These are phyloP conservation scores for Cutaneotrichosporon sp. DNA, from an alignment of 1,284 basidiomycete genomes.

Conservation along the genomic window DNA sequence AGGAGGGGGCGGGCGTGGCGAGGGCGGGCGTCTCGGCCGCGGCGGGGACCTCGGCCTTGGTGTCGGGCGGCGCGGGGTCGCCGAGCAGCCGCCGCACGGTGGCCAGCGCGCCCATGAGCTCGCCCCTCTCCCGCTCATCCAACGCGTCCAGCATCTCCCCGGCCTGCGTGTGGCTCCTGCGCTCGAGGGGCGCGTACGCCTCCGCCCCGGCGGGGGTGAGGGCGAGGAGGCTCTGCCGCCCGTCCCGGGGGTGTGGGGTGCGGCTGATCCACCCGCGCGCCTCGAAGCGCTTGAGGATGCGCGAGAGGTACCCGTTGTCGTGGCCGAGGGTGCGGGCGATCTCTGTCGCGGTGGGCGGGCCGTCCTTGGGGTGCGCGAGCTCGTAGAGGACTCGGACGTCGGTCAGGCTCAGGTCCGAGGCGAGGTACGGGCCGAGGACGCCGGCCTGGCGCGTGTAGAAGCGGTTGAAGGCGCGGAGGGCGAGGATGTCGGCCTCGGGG, in stretches of 20 bases:
- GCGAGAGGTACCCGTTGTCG: slow-evolving; percentile 22
- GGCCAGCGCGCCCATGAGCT: slow-evolving; percentile 11
- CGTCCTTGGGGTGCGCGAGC: slow-evolving; percentile 9
- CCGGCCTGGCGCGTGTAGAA: slow-evolving; percentile 23
- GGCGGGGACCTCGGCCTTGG: not conserved
- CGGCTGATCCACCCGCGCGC: slow-evolving; percentile 12
- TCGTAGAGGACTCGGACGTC: slow-evolving; percentile 24
- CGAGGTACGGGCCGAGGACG: slow-evolving; percentile 17
- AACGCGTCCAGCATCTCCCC: slow-evolving; percentile 10
- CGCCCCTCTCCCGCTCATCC: not conserved
- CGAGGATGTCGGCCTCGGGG: slow-evolving; percentile 11
- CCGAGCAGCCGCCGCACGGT: slow-evolving; percentile 14
- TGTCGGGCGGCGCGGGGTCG: not conserved
- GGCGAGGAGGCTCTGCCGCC: slow-evolving; percentile 15
- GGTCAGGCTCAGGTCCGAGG: slow-evolving; percentile 16
- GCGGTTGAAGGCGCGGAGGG: slow-evolving; percentile 26
- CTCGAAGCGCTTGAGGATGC: slow-evolving; percentile 25
- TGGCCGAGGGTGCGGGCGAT: slow-evolving; percentile 15
- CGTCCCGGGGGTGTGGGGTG: slow-evolving; percentile 12
- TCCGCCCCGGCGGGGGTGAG: slow-evolving; percentile 7
- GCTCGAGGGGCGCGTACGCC: slow-evolving; percentile 14
- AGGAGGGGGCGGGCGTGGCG: not conserved
- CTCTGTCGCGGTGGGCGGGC: slow-evolving; percentile 11
- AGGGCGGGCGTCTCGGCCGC: not conserved
- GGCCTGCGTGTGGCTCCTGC: slow-evolving; percentile 1